Evolutionary conservation across 345 rosid species (phyloP).

Genomic region (Acer campestre): DNA sequence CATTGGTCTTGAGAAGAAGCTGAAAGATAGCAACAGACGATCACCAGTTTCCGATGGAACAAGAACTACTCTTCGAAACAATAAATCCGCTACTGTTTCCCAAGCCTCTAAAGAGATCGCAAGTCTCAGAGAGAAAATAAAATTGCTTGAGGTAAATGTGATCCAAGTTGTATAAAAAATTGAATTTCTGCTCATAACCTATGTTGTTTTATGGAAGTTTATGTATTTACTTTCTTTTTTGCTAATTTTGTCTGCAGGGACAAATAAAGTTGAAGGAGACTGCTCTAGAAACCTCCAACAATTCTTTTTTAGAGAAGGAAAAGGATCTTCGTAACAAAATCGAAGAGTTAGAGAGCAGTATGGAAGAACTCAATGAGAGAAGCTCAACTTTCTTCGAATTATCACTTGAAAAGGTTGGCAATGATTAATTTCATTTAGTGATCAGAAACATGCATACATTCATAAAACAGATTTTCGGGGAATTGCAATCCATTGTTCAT

Average conservation of each 20-base stretch:
- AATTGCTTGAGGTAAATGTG: slow-evolving; percentile 62
- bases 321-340: slow-evolving; percentile 50
- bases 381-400: slow-evolving; percentile 21
- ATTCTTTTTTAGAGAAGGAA: slow-evolving; percentile 63
- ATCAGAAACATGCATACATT: background rate
- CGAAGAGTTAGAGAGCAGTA: slow-evolving; percentile 54
- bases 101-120: slow-evolving; percentile 53
- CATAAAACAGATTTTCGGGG: background rate
- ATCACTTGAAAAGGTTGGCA: slow-evolving; percentile 43
- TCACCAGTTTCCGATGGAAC: slow-evolving; percentile 38
- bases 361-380: slow-evolving; percentile 48
- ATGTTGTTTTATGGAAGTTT: background rate
- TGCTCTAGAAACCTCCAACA: slow-evolving; percentile 55
- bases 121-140: slow-evolving; percentile 59
- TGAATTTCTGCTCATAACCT: background rate
- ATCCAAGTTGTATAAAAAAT: background rate
- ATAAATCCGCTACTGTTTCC: slow-evolving; percentile 44
- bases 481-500: background rate
- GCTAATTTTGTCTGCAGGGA: slow-evolving; percentile 46
- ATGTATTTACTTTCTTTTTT: background rate
- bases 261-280: slow-evolving; percentile 64
- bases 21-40: slow-evolving; percentile 49
- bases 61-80: slow-evolving; percentile 43
- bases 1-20: slow-evolving; percentile 52
- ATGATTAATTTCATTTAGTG: background rate